Conservation (phyloP, 2,329 filamentous ascomycete species). For the Paracoccidioides brasiliensis region DNA sequence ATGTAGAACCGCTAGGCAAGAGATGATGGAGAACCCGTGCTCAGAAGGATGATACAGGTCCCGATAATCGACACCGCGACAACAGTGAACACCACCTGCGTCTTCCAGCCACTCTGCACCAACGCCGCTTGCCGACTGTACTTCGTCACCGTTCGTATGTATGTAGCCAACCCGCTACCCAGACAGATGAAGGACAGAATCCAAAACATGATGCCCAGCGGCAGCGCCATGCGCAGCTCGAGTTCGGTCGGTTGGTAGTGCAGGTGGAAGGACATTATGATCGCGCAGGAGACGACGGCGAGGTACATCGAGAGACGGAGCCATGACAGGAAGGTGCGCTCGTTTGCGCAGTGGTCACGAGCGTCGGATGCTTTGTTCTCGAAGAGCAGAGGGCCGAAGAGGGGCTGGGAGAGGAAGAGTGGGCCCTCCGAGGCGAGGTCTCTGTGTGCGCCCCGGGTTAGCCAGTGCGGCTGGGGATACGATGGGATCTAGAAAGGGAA, state of each 20-base stretch:
- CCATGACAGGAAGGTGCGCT: slow-evolving; percentile 75
- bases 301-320: slow-evolving; percentile 82
- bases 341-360: slow-evolving; percentile 53
- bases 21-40: slow-evolving; percentile 20
- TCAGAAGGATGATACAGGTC: slow-evolving; percentile 33
- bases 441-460: slow-evolving; percentile 12
- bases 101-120: slow-evolving; percentile 89
- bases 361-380: slow-evolving; percentile 55
- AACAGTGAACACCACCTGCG: slow-evolving; percentile 55
- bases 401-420: slow-evolving; percentile 41
- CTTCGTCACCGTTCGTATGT: slow-evolving; percentile 68
- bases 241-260: slow-evolving; percentile 55
- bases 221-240: slow-evolving; percentile 66
- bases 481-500: background rate
- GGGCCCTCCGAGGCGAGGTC: slow-evolving; percentile 22
- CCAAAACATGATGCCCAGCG: slow-evolving; percentile 85
- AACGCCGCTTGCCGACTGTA: slow-evolving; percentile 68
- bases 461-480: background rate
- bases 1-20: too few relatives aligned
- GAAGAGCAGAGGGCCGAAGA: slow-evolving; percentile 49
- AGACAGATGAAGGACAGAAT: slow-evolving; percentile 64
- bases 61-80: slow-evolving; percentile 33
- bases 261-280: slow-evolving; percentile 86
- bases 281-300: slow-evolving; percentile 76
- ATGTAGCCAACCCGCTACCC: slow-evolving; percentile 67